Conservation (phyloP, 2,329 filamentous ascomycete genomes). For the Cytospora piceae region DNA sequence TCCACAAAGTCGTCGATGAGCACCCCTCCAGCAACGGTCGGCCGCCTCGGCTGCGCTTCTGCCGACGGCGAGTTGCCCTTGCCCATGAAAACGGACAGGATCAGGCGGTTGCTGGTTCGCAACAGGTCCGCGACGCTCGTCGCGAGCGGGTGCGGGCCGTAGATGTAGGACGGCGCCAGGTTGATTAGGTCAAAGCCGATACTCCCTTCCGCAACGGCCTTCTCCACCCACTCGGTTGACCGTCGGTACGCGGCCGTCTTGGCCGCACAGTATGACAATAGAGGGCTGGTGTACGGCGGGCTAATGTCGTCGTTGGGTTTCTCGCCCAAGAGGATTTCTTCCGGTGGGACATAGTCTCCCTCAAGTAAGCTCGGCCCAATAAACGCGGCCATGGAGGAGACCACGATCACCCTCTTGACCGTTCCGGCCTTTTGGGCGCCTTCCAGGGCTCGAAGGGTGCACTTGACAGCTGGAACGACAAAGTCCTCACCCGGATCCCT, state of each 20-base stretch:
- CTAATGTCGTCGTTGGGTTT: constrained; percentile 24
- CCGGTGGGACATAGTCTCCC: constrained; percentile 12
- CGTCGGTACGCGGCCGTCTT: constrained; percentile 28
- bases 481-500: constrained; percentile 29
- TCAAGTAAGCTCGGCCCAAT: constrained; percentile 12
- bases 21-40: neutral
- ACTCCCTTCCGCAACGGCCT: constrained; percentile 23
- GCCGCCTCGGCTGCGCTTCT: constrained; percentile 9
- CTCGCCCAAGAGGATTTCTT: constrained; percentile 17
- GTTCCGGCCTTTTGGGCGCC: constrained; percentile 29
- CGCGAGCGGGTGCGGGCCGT: constrained; percentile 27
- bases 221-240: constrained; percentile 27
- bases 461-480: constrained; percentile 32
- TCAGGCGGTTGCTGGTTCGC: constrained; percentile 23
- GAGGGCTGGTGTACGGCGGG: constrained; percentile 23
- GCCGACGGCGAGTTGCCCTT: neutral
- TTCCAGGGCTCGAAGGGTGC: constrained; percentile 32
- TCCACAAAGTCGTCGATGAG: constrained; percentile 22
- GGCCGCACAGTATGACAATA: constrained; percentile 28
- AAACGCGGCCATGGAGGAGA: constrained; percentile 28
- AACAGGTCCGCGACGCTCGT: constrained; percentile 18
- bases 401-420: constrained; percentile 31
- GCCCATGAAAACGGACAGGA: constrained; percentile 19
- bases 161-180: constrained; percentile 25
- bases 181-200: constrained; percentile 30